Conservation (phyloP, 306 rosid genomes). For the Oemleria cerasiformis region DNA sequence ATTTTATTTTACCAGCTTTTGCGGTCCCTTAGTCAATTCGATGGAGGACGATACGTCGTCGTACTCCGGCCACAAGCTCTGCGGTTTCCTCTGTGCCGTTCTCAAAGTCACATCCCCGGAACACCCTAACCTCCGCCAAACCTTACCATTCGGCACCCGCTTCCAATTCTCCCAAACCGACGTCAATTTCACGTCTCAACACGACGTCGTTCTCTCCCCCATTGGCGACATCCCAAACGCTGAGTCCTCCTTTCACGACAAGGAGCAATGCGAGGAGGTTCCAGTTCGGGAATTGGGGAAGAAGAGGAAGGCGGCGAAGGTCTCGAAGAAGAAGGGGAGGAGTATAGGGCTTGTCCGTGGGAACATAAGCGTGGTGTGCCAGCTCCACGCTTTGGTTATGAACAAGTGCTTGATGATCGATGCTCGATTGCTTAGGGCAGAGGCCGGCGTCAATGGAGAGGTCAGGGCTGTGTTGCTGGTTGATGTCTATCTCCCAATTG, state of each 20-base stretch:
- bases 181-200: slow-evolving; percentile 41
- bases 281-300: slow-evolving; percentile 15
- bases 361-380: slow-evolving; percentile 74
- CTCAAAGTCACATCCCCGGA: slow-evolving; percentile 34
- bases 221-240: slow-evolving; percentile 7
- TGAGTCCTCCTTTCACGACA: neutral
- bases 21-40: neutral
- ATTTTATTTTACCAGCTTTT: too few species aligned
- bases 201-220: slow-evolving; percentile 40
- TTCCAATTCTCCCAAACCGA: slow-evolving; percentile 31
- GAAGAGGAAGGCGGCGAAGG: slow-evolving; percentile 11
- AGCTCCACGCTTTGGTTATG: slow-evolving; percentile 61
- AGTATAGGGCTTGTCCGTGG: slow-evolving; percentile 71
- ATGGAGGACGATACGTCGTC: slow-evolving; percentile 34
- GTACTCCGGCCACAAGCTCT: slow-evolving; percentile 59
- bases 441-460: slow-evolving; percentile 24
- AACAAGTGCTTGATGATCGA: slow-evolving; percentile 50
- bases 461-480: slow-evolving; percentile 62
- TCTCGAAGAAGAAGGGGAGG: slow-evolving; percentile 25
- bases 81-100: slow-evolving; percentile 74
- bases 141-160: slow-evolving; percentile 31
- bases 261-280: slow-evolving; percentile 29
- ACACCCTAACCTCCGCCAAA: neutral
- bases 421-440: slow-evolving; percentile 48
- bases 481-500: slow-evolving; percentile 65